These are phyloP conservation scores for Trichophyton benhamiae DNA, from an alignment of 2,329 filamentous ascomycete species.

Conservation along the genomic window DNA sequence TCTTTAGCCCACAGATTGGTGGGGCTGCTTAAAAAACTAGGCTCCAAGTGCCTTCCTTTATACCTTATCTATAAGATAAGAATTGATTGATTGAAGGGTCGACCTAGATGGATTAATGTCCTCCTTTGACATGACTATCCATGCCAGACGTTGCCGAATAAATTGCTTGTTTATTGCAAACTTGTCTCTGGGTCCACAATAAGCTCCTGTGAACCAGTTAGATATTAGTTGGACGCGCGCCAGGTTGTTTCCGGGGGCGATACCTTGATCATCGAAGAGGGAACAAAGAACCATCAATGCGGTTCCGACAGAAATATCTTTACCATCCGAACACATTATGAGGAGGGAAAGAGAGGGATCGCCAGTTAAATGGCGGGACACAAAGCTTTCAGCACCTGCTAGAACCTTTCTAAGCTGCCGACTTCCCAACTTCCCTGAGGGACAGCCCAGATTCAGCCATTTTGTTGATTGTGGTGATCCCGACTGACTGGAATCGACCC, in stretches of 20 bases:
- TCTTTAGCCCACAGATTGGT: too few species aligned
- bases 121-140: slow-evolving; percentile 66
- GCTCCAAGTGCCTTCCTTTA: neutral
- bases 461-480: slow-evolving; percentile 16
- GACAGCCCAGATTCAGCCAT: slow-evolving; percentile 49
- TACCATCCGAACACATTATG: slow-evolving; percentile 63
- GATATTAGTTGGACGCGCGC: slow-evolving; percentile 5
- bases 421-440: slow-evolving; percentile 63
- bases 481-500: slow-evolving; percentile 17
- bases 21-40: too few species aligned
- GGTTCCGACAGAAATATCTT: slow-evolving; percentile 66
- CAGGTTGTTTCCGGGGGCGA: slow-evolving; percentile 6
- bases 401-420: slow-evolving; percentile 67
- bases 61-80: slow-evolving; percentile 57
- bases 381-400: slow-evolving; percentile 48
- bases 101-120: slow-evolving; percentile 71
- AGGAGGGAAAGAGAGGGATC: slow-evolving; percentile 33
- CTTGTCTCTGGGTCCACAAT: slow-evolving; percentile 18
- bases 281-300: slow-evolving; percentile 65
- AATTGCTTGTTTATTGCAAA: slow-evolving; percentile 54
- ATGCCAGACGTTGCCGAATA: slow-evolving; percentile 66
- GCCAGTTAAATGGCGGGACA: slow-evolving; percentile 25
- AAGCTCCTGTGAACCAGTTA: slow-evolving; percentile 19
- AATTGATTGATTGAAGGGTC: slow-evolving; percentile 84
- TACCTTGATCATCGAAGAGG: slow-evolving; percentile 55